Evolutionary conservation across 768 basidiomycete species (phyloP), one percentile per base, ranked within the genome.

Genomic region (Boletus reticulatus): DNA sequence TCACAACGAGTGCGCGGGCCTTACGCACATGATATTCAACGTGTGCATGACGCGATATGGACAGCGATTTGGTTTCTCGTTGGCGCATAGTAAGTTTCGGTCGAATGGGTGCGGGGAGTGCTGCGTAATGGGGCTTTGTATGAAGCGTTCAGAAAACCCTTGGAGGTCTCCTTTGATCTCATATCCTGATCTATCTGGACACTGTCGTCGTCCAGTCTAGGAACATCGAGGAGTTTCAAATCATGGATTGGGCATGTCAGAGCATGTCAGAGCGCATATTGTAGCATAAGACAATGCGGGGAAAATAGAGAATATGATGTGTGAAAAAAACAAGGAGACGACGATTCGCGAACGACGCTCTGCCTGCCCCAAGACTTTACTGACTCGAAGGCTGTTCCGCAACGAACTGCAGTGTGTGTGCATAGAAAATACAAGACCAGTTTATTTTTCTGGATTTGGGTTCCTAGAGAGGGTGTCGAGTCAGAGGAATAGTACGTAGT

Each of bases 401-500:
- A 56, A 57, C 27, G 14, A 14, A 57, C 34, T 55, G 63, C 50
- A 56, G 47, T 39, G 44, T 57, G 22, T 22, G 39, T 29, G 62
- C 43, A 43, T 42, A 57, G 29, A 50, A 58, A 39, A 20, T 37
- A 51, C 37, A 42, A 31, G 16, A 24, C 42, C 38, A 19, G 22
- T 54, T 62, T 60, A 71, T 49, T 69, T 71, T 37, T 67, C 64
- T 51, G 69, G 67, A 43, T 69, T 69, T 29, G 67, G 65, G 52
- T 69, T 69, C 69, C 67, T 69, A 24, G 29, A 53, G 14, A 32
- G 16, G 34, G 29, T 5, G 8, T 50, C 43, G 14, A 9, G 29
- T 67, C 51, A 67, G 57, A 53, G 1, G 5, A 14, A 10, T 12
- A 36, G 70, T 72, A 67, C 67, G 69, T 63, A 73, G 71, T 87